phyloP scores from a whole-genome alignment of 179 eudicot genomes.

The Vitellaria paradoxa region DNA sequence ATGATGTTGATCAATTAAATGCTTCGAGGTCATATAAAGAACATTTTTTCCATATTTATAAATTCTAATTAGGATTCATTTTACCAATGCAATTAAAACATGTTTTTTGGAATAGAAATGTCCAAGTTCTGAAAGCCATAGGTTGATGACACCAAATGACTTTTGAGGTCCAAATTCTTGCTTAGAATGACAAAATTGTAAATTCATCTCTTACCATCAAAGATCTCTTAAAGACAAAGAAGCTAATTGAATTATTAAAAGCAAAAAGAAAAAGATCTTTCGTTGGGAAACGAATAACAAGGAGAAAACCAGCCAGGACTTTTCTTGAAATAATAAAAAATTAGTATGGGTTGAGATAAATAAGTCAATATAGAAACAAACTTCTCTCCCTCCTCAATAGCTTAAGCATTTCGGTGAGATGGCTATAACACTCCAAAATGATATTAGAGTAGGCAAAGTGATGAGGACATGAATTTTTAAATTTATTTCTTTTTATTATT shows the following conservation, averaged over 20 bases:
- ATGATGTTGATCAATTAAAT: not conserved
- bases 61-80: not conserved
- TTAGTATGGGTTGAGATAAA: no score
- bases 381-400: no score
- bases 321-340: no score
- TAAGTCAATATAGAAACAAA: no score
- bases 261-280: not conserved
- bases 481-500: no score
- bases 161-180: not conserved
- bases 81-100: not conserved
- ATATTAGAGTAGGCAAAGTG: no score
- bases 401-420: no score
- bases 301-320: no score
- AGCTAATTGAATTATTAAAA: not conserved
- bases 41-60: not conserved
- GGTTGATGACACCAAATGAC: conserved; percentile 1
- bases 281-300: not conserved
- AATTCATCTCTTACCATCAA: not conserved
- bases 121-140: not conserved
- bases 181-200: not conserved
- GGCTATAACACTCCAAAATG: no score
- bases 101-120: not conserved
- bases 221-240: not conserved
- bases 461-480: no score
- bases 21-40: not conserved